Percentiles rank a stretch among this genome's conserved stretches.
phyloP scores from a whole-genome alignment of 495 filamentous ascomycete genomes.

The Chaetomium cochliodes region DNA sequence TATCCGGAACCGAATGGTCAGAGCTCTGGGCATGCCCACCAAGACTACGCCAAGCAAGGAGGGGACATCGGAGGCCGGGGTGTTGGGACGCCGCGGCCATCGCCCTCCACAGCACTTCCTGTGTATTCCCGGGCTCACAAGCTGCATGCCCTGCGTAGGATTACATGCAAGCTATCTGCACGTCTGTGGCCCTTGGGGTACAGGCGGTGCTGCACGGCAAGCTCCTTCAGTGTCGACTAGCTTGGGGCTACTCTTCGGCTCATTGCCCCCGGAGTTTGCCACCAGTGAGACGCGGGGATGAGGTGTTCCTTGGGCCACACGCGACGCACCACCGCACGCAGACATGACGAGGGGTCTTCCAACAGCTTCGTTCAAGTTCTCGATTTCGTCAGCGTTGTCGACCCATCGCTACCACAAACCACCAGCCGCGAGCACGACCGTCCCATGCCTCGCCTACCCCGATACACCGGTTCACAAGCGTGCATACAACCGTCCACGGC shows the following conservation, averaged over 20 bases:
- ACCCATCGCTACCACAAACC: background rate
- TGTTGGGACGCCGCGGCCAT: background rate
- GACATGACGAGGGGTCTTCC: background rate
- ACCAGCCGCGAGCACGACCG: background rate
- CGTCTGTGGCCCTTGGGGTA: constrained; percentile 3
- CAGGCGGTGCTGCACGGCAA: constrained; percentile 7
- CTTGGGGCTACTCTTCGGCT: constrained; percentile 26
- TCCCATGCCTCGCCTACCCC: background rate
- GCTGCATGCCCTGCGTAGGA: constrained; percentile 22
- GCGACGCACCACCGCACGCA: constrained; percentile 23
- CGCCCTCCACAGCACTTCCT: background rate
- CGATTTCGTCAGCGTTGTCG: constrained; percentile 7
- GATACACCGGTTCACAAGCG: background rate
- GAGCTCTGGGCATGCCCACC: background rate
- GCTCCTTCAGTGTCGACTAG: background rate
- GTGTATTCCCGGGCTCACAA: constrained; percentile 20
- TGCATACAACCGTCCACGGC: background rate
- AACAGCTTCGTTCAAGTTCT: constrained; percentile 8
- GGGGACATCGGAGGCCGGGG: too few relatives aligned
- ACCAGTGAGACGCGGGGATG: constrained; percentile 25
- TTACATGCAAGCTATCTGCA: constrained; percentile 5
- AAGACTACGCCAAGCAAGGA: constrained; percentile 13
- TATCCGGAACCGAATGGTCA: background rate
- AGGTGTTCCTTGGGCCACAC: constrained; percentile 20
- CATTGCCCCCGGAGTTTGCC: constrained; percentile 17